These are phyloP conservation scores for Xylaria acuta DNA, from an alignment of 495 filamentous ascomycete species.

Conservation along the genomic window DNA sequence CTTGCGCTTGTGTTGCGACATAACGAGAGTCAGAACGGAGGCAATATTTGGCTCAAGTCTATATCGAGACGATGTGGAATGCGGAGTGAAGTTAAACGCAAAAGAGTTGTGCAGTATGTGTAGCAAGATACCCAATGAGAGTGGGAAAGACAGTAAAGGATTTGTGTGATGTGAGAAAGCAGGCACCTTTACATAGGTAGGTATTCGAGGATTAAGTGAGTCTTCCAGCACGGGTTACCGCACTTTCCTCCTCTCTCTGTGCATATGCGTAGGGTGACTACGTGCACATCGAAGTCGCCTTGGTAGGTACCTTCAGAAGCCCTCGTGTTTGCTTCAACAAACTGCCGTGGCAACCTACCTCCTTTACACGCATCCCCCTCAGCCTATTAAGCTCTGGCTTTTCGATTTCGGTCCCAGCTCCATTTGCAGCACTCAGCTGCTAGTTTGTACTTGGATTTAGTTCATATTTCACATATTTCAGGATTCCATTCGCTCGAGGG, in stretches of 20 bases:
- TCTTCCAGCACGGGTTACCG: background rate
- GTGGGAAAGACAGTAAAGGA: background rate
- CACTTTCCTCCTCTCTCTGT: background rate
- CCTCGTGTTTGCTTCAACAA: background rate
- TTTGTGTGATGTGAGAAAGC: background rate
- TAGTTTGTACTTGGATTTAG: no score
- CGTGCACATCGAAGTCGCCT: background rate
- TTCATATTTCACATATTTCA: no score
- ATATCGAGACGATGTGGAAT: background rate
- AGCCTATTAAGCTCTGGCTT: background rate
- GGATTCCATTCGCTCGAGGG: no score
- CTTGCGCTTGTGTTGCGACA: slow-evolving; percentile 3
- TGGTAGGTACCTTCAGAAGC: background rate
- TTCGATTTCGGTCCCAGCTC: background rate
- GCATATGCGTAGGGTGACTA: background rate
- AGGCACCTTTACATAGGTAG: background rate
- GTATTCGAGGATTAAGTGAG: background rate
- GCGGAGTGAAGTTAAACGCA: background rate
- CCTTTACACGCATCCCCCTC: background rate
- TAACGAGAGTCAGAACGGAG: background rate
- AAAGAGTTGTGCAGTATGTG: background rate
- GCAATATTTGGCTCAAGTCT: background rate
- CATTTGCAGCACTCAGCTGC: background rate
- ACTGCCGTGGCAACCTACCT: background rate
- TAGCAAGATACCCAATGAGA: background rate